These are phyloP conservation scores for Pestalotiopsis sp. DNA, from an alignment of 2,329 filamentous ascomycete species.

Conservation along the genomic window DNA sequence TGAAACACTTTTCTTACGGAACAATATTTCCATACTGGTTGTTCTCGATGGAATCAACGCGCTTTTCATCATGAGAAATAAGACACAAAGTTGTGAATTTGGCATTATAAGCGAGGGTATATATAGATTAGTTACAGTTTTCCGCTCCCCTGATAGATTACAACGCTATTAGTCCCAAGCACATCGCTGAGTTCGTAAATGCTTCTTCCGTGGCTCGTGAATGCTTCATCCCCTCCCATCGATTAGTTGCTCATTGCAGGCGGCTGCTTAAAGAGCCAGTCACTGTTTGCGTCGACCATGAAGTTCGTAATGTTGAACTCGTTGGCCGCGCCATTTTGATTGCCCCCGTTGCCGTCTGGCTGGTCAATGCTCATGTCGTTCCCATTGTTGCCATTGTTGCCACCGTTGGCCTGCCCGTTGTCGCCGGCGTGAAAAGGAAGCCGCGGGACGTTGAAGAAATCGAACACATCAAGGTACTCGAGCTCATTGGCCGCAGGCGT, in stretches of 20 bases:
- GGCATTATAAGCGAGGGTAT: constrained; percentile 1
- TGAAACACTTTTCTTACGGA: no score
- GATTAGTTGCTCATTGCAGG: constrained; percentile 11
- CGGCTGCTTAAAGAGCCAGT: constrained; percentile 69
- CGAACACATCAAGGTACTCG: constrained; percentile 90
- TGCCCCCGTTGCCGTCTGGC: background rate
- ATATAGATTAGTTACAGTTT: background rate
- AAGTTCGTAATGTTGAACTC: constrained; percentile 81
- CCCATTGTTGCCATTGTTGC: constrained; percentile 14
- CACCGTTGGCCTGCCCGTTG: constrained; percentile 19
- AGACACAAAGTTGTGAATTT: no score
- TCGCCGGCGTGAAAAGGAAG: constrained; percentile 52
- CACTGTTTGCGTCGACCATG: constrained; percentile 72
- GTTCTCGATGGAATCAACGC: no score
- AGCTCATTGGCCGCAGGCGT: constrained; percentile 80
- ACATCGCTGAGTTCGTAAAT: background rate
- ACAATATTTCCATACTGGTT: no score
- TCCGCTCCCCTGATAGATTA: background rate
- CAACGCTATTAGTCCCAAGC: background rate
- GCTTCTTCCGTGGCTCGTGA: background rate
- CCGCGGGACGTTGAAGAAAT: constrained; percentile 90
- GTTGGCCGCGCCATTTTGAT: constrained; percentile 37
- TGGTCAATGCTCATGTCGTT: constrained; percentile 18
- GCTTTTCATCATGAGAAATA: no score
- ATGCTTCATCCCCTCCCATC: background rate